Evolutionary conservation across 140 eudicot genomes (phyloP).

Genomic region (Stevia rebaudiana): DNA sequence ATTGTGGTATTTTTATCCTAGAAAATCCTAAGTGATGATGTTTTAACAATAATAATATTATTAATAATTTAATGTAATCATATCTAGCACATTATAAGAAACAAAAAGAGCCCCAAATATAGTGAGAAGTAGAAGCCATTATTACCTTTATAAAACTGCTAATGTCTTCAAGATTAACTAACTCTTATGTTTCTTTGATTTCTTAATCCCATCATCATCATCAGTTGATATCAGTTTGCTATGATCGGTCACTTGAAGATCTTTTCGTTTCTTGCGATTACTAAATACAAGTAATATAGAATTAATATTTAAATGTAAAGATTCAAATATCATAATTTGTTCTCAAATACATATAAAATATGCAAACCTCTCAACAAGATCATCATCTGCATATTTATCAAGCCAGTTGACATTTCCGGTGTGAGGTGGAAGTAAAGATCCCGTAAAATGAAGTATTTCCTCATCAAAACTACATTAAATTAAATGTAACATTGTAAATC

Average conservation of each 20-base stretch:
- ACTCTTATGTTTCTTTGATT: slow-evolving; percentile 9
- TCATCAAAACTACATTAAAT: slow-evolving; percentile 65
- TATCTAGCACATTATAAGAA: not conserved
- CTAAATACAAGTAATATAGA: not conserved
- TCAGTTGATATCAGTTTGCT: not conserved
- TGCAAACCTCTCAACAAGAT: slow-evolving; percentile 48
- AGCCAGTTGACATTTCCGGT: slow-evolving; percentile 76
- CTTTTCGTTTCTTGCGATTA: slow-evolving; percentile 6
- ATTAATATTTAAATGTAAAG: too few relatives aligned
- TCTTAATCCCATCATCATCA: not conserved
- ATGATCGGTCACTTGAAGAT: not conserved
- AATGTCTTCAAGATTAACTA: not conserved
- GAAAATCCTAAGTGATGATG: too few relatives aligned
- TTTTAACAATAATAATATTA: not conserved
- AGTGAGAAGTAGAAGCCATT: not conserved
- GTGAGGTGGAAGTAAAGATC: slow-evolving; percentile 55
- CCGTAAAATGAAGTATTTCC: slow-evolving; percentile 76
- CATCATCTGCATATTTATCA: slow-evolving; percentile 40
- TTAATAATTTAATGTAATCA: not conserved
- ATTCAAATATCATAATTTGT: not conserved
- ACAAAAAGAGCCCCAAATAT: not conserved
- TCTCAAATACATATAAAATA: not conserved
- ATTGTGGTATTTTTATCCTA: too few relatives aligned
- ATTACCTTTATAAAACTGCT: not conserved
- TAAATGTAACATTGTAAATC: not conserved